phyloP scores from a whole-genome alignment of 176 grass and related monocot species.

The Aegilops bicornis region DNA sequence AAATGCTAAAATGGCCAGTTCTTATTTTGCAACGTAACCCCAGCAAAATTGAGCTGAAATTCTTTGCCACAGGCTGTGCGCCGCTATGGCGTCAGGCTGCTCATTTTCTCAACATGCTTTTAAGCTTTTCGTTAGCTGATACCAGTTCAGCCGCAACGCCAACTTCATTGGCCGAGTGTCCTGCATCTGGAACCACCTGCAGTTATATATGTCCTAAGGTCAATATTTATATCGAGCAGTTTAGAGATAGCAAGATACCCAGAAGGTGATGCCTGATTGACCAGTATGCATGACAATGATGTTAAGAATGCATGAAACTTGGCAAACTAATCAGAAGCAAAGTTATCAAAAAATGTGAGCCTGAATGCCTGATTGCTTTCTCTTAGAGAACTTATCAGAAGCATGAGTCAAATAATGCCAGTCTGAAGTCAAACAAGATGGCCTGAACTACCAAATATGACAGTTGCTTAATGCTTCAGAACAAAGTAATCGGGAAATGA shows the following conservation, averaged over 20 bases:
- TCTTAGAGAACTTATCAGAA: background rate
- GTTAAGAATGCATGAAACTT: background rate
- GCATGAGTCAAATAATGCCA: no score
- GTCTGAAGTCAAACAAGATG: background rate
- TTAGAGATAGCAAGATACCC: background rate
- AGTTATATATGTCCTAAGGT: background rate
- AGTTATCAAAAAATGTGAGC: background rate
- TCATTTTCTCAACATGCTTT: slow-evolving; percentile 48
- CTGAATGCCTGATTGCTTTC: background rate
- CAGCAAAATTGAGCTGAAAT: background rate
- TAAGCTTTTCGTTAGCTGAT: slow-evolving; percentile 78
- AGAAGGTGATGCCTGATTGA: background rate
- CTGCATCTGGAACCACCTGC: slow-evolving; percentile 86
- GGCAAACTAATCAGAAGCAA: background rate
- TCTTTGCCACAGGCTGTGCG: background rate
- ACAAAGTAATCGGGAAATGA: background rate
- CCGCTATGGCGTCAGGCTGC: background rate
- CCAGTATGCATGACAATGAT: background rate
- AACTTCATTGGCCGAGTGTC: slow-evolving; percentile 89
- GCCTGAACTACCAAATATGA: no score
- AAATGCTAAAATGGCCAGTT: background rate
- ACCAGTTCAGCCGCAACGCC: slow-evolving; percentile 66
- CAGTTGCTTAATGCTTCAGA: background rate
- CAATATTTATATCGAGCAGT: background rate
- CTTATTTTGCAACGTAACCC: background rate